Evolutionary conservation across 1,139 yeast genomes (phyloP).

Genomic region (Pichia sp.): DNA sequence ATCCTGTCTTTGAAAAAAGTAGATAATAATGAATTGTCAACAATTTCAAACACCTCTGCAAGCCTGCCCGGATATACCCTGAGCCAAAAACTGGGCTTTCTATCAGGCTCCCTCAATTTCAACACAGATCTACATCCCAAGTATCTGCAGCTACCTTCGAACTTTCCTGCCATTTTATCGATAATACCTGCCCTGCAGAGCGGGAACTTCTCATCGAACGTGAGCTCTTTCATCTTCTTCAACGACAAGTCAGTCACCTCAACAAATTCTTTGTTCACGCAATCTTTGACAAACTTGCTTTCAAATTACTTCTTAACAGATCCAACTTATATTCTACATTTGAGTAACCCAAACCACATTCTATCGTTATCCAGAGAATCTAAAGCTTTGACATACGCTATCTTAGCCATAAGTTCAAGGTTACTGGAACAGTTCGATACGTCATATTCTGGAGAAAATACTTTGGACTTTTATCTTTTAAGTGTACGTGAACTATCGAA

Average conservation of each 20-base stretch:
- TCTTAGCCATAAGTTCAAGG: constrained; percentile 30
- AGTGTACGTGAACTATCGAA: constrained; percentile 27
- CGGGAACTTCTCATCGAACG: constrained; percentile 11
- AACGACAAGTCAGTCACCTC: constrained; percentile 17
- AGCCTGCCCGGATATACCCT: background rate
- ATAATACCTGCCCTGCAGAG: constrained; percentile 14
- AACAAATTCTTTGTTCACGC: constrained; percentile 10
- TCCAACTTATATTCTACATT: constrained; percentile 15
- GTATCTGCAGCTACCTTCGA: constrained; percentile 11
- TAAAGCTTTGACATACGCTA: constrained; percentile 28
- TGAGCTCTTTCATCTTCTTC: constrained; percentile 13
- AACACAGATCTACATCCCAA: constrained; percentile 2
- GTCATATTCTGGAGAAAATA: constrained; percentile 24
- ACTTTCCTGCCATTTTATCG: constrained; percentile 16
- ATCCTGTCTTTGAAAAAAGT: constrained; percentile 20
- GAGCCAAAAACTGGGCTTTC: background rate
- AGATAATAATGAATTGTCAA: background rate
- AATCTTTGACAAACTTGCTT: constrained; percentile 13
- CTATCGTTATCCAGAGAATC: constrained; percentile 23
- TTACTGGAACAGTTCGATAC: constrained; percentile 25
- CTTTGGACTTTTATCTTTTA: constrained; percentile 27
- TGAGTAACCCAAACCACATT: constrained; percentile 14
- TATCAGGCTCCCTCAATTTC: background rate
- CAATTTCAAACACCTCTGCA: background rate
- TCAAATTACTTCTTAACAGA: constrained; percentile 24